A percentile compares a stretch with the other conserved stretches of the same genome.
Conservation (phyloP, 2,329 filamentous ascomycete species). For the Arthrobotrys iridis region DNA sequence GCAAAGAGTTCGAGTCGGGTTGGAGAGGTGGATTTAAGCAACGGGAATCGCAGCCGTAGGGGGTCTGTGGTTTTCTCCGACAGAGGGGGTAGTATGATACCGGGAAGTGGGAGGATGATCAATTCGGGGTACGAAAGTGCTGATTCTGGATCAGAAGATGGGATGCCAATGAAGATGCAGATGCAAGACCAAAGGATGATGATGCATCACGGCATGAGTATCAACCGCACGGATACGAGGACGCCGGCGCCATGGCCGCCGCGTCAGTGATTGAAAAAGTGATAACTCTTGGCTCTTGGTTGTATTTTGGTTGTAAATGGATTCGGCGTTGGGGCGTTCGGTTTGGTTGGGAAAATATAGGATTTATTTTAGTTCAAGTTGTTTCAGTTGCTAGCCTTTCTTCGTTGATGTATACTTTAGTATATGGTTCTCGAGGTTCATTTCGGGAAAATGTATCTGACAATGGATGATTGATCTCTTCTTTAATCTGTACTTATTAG, state of each 20-base stretch:
- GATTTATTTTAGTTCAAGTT: background rate
- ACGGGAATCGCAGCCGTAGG: constrained; percentile 3
- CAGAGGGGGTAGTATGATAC: background rate
- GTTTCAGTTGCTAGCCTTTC: background rate
- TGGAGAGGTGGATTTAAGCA: constrained; percentile 19
- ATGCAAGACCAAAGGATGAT: constrained; percentile 21
- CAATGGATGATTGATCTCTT: background rate
- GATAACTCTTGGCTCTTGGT: background rate
- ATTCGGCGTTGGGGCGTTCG: constrained; percentile 33
- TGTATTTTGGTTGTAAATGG: background rate
- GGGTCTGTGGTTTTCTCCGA: constrained; percentile 9
- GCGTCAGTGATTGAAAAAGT: background rate
- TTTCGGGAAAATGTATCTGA: background rate
- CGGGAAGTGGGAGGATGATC: background rate
- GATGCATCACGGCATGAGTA: constrained; percentile 23
- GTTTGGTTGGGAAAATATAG: background rate
- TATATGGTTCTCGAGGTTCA: background rate
- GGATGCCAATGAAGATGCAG: background rate
- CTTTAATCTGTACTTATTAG: background rate
- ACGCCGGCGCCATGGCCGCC: constrained; percentile 17
- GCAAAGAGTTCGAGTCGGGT: background rate
- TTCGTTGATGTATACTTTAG: background rate
- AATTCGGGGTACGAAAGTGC: constrained; percentile 17
- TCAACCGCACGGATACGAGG: constrained; percentile 7
- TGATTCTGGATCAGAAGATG: constrained; percentile 25